Percentiles rank a stretch among this genome's conserved stretches.
phyloP scores from a whole-genome alignment of 345 rosid genomes.

The Gossypium raimondii region DNA sequence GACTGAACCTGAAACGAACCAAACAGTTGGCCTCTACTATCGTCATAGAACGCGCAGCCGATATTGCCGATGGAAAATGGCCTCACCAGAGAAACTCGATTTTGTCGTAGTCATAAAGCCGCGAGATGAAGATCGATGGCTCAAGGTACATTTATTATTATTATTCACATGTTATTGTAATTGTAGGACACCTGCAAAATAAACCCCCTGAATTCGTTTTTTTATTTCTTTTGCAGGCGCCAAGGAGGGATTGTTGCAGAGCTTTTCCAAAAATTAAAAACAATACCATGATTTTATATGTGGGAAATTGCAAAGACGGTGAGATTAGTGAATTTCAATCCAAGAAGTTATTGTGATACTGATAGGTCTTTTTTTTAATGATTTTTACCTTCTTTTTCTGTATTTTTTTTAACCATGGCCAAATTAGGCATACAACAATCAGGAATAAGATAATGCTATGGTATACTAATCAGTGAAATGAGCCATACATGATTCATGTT shows the following conservation, averaged over 20 bases:
- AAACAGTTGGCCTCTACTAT: conserved; percentile 49
- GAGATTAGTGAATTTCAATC: conserved; percentile 52
- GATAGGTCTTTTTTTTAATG: neutral
- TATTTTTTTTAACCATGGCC: neutral
- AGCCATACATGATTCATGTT: neutral
- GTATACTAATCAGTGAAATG: neutral
- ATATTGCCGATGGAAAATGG: conserved; percentile 58
- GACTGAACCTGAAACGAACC: conserved; percentile 46
- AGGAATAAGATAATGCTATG: conserved; percentile 8
- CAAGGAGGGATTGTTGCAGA: conserved; percentile 82
- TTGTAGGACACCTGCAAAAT: neutral
- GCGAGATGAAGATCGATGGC: conserved; percentile 67
- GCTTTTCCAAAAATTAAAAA: conserved; percentile 52
- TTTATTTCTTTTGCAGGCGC: conserved; percentile 44
- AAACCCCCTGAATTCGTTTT: neutral
- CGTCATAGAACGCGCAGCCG: conserved; percentile 38
- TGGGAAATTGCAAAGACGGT: conserved; percentile 57
- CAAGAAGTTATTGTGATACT: neutral
- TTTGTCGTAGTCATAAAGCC: conserved; percentile 56
- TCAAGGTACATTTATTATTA: conserved; percentile 35
- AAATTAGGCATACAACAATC: neutral
- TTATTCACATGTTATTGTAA: neutral
- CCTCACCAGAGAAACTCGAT: conserved; percentile 51
- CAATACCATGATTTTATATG: conserved; percentile 55
- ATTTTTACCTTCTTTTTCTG: neutral